A percentile compares a stretch with the other conserved stretches of the same genome.
Evolutionary conservation across 345 rosid genomes (phyloP).

Genomic region (Alliaria petiolata): DNA sequence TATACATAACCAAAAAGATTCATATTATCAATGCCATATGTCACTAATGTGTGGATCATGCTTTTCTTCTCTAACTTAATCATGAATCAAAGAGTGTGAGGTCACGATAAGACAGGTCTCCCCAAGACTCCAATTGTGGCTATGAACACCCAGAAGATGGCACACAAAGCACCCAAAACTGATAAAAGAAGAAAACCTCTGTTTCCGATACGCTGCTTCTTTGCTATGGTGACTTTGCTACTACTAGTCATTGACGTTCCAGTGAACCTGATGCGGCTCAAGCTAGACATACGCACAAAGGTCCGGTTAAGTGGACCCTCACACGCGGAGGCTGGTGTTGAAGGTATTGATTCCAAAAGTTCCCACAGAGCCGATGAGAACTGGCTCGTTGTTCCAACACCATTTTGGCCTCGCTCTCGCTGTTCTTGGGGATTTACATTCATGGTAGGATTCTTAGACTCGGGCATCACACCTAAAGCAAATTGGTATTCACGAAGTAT

Average conservation of each 20-base stretch:
- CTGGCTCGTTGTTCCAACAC: conserved; percentile 36
- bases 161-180: conserved; percentile 56
- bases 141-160: conserved; percentile 55
- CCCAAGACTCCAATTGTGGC: conserved; percentile 42
- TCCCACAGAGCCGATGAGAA: conserved; percentile 71
- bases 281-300: conserved; percentile 80
- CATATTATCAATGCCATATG: background rate
- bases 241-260: conserved; percentile 25
- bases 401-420: conserved; percentile 20
- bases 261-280: conserved; percentile 53
- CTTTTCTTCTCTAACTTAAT: conserved; percentile 5
- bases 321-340: conserved; percentile 85
- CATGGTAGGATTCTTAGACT: conserved; percentile 5
- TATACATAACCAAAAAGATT: conserved; percentile 11
- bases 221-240: conserved; percentile 22
- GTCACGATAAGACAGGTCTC: conserved; percentile 20
- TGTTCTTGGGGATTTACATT: conserved; percentile 1
- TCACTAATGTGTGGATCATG: conserved; percentile 11
- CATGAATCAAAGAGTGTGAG: background rate
- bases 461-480: conserved; percentile 24
- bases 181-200: conserved; percentile 51
- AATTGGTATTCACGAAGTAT: background rate
- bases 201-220: conserved; percentile 38
- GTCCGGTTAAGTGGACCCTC: conserved; percentile 76
- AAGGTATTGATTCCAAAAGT: conserved; percentile 79